phyloP scores from a whole-genome alignment of 164 flowering plant species.

The Hamamelis virginiana region DNA sequence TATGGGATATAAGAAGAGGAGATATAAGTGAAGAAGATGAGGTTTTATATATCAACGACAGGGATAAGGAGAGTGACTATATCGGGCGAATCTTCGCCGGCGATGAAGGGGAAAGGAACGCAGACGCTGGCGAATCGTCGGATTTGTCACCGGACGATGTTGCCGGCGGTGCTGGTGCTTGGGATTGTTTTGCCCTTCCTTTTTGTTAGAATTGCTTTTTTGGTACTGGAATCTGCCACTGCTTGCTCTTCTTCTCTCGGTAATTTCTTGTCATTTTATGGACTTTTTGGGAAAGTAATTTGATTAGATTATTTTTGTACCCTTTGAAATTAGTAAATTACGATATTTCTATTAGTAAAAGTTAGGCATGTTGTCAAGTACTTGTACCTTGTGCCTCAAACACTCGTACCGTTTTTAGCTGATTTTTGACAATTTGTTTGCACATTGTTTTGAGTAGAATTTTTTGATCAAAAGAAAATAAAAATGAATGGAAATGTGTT shows the following conservation, averaged over 20 bases:
- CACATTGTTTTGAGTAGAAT: too few species aligned
- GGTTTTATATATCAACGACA: conserved; percentile 45
- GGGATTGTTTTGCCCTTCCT: conserved; percentile 55
- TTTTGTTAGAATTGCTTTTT: conserved; percentile 52
- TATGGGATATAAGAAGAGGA: neutral
- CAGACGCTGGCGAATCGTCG: conserved; percentile 24
- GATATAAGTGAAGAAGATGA: conserved; percentile 31
- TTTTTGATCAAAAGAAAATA: too few species aligned
- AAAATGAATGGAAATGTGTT: too few species aligned
- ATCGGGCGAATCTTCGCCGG: conserved; percentile 19
- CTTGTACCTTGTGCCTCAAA: too few species aligned
- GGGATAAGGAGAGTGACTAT: conserved; percentile 41
- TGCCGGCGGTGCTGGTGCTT: conserved; percentile 39
- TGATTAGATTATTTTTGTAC: too few species aligned
- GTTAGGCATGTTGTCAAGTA: too few species aligned
- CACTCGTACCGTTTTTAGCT: too few species aligned
- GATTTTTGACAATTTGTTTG: too few species aligned
- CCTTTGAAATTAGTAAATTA: too few species aligned
- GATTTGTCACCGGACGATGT: conserved; percentile 33
- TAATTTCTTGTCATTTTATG: conserved; percentile 17
- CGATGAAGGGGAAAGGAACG: conserved; percentile 36
- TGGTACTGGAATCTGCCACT: conserved; percentile 54
- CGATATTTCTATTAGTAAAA: too few species aligned
- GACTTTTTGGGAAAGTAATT: conserved; percentile 3
- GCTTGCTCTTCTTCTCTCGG: conserved; percentile 49